phyloP scores from a whole-genome alignment of 2,329 filamentous ascomycete species.

The Nigrospora osmanthi region DNA sequence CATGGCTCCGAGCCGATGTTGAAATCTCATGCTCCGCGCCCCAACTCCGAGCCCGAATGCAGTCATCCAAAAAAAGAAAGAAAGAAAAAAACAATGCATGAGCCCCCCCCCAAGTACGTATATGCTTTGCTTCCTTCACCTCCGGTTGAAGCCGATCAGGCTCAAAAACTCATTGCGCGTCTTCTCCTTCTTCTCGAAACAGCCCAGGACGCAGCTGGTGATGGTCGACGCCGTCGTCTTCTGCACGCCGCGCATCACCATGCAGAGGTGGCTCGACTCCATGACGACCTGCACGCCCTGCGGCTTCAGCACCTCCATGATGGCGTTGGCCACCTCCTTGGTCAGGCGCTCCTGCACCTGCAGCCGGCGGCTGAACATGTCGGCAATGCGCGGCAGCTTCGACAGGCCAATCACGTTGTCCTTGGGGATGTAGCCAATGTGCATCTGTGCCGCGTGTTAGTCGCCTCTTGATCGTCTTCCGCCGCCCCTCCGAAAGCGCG shows the following conservation, averaged over 20 bases:
- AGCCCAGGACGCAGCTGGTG: slow-evolving; percentile 95
- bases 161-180: slow-evolving; percentile 94
- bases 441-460: slow-evolving; percentile 57
- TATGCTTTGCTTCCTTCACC: background rate
- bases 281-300: slow-evolving; percentile 96
- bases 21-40: slow-evolving; percentile 7
- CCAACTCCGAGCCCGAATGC: slow-evolving; percentile 1
- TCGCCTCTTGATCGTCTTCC: no score
- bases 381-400: slow-evolving; percentile 89
- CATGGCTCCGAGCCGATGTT: slow-evolving; percentile 12
- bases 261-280: slow-evolving; percentile 94
- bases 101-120: background rate
- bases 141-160: slow-evolving; percentile 56
- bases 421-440: slow-evolving; percentile 95
- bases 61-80: slow-evolving; percentile 1
- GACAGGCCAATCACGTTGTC: slow-evolving; percentile 87
- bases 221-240: slow-evolving; percentile 84
- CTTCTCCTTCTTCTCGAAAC: slow-evolving; percentile 87
- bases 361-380: slow-evolving; percentile 89
- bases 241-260: slow-evolving; percentile 98
- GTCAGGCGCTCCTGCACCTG: slow-evolving; percentile 96
- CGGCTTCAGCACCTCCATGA: slow-evolving; percentile 87
- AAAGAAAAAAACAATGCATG: no score
- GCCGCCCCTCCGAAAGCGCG: background rate
- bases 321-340: slow-evolving; percentile 88